Base-by-base conservation (phyloP, 2,329 filamentous ascomycete genomes). In the Alternaria atra region DNA sequence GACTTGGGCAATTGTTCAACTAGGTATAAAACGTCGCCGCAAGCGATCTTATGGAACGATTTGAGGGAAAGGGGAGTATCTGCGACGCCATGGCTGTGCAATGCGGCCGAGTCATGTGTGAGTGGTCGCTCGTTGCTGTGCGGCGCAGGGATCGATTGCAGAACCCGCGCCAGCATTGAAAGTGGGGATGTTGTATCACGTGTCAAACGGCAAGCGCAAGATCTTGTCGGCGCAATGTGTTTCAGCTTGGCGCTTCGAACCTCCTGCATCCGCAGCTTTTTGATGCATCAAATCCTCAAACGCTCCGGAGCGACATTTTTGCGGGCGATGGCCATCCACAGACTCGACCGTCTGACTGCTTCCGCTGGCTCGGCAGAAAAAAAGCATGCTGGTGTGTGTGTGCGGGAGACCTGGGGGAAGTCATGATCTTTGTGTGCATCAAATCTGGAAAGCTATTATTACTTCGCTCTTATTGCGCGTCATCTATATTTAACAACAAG, bases 191-290 rank as follows among this genome's bases (percentile, higher is more conserved):
- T 30, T 32, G 29, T 40, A 52, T 52, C 62, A 63, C 62, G 64
- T 67, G 64, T 42, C 42, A 37, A 32, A 54, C 42, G 30, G 42
- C 13, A 54, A 50, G 30, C 30, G 42, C 50, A 46, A 47, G 48
- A 40, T 58, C 32, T 50, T 23, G 57, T 44, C 57, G 44, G 44
- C 44, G 30, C 51, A 52, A 37, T 46, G 48, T 30, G 66, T 68
- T 66, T 68, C 66, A 68, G 56, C 61, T 64, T 65, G 55, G 64
- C 64, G 60, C 64, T 63, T 63, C 59, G 52, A 61, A 60, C 59
- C 54, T 54, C 53, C 48, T 56, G 55, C 61, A 35, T 64, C 61
- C 52, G 54, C 52, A 39, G 42, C 47, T 43, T 46, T 40, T 39
- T 42, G 56, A 55, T 58, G 58, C 56, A 55, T 62, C 48, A 43